These are phyloP conservation scores for Phaeodactylum tricornutum DNA, from an alignment of 108 stramenopile genomes.

Conservation along the genomic window DNA sequence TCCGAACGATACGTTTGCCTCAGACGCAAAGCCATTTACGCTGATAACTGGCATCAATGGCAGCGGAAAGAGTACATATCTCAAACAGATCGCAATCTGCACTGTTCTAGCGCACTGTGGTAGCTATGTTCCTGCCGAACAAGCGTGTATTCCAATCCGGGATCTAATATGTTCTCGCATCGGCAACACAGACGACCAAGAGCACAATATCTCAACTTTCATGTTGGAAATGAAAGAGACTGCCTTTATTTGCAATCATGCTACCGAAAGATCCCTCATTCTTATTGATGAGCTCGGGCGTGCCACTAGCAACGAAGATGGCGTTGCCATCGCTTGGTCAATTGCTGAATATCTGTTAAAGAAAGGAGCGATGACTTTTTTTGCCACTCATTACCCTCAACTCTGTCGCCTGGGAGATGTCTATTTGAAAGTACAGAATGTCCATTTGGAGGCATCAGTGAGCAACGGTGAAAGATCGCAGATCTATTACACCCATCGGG, in stretches of 20 bases:
- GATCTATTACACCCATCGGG: conserved; percentile 71
- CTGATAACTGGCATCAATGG: conserved; percentile 81
- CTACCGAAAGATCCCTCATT: conserved; percentile 69
- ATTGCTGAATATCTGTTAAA: conserved; percentile 66
- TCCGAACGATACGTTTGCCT: conserved; percentile 73
- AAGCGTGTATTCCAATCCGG: conserved; percentile 68
- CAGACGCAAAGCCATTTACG: conserved; percentile 48
- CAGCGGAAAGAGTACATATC: conserved; percentile 78
- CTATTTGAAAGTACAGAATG: conserved; percentile 72
- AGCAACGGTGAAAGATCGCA: conserved; percentile 22
- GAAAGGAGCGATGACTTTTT: conserved; percentile 75
- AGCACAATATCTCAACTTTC: conserved; percentile 90
- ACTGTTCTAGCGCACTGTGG: conserved; percentile 90
- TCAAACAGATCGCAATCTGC: conserved; percentile 86
- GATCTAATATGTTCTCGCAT: conserved; percentile 80
- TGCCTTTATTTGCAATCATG: conserved; percentile 77
- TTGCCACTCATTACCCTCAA: conserved; percentile 85
- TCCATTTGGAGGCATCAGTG: conserved; percentile 52
- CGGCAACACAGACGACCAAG: conserved; percentile 85
- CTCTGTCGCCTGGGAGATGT: conserved; percentile 48
- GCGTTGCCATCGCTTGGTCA: conserved; percentile 83
- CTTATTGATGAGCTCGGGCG: conserved; percentile 93
- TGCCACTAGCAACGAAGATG: conserved; percentile 93
- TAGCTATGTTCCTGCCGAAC: conserved; percentile 87
- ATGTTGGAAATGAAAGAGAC: conserved; percentile 93